Percentiles rank a stretch among this genome's conserved stretches.
Evolutionary conservation across 352 stramenopile genomes (phyloP).

Genomic region (Pythium sp.): DNA sequence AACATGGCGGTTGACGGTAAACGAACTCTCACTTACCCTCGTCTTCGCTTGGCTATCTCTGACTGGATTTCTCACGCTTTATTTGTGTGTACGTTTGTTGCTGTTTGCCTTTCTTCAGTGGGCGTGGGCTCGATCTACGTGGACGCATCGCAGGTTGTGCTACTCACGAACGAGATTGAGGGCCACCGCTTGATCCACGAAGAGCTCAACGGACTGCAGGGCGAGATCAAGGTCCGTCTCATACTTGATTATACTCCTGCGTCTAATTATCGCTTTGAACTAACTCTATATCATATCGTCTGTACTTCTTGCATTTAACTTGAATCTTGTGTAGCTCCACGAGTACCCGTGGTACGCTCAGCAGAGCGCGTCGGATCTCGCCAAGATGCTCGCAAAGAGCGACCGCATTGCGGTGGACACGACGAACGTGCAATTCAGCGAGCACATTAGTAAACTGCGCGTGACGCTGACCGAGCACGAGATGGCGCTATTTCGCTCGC

Average conservation of each 20-base stretch:
- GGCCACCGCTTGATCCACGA: constrained; percentile 68
- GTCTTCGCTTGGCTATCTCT: neutral
- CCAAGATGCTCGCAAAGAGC: constrained; percentile 36
- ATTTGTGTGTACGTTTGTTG: neutral
- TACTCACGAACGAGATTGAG: constrained; percentile 78
- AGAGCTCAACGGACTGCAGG: constrained; percentile 54
- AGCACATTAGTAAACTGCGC: constrained; percentile 33
- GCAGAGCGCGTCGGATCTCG: constrained; percentile 26
- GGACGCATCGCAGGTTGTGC: constrained; percentile 38
- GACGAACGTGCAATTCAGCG: constrained; percentile 24
- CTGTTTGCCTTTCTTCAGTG: constrained; percentile 16
- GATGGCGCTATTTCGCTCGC: constrained; percentile 44
- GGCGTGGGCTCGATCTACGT: constrained; percentile 67
- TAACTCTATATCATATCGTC: no score
- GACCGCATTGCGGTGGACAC: constrained; percentile 39
- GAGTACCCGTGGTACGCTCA: constrained; percentile 59
- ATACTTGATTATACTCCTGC: no score
- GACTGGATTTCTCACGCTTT: neutral
- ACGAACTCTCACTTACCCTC: neutral
- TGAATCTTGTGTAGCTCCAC: constrained; percentile 15
- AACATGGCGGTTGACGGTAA: constrained; percentile 58
- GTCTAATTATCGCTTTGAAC: no score
- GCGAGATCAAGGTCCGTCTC: constrained; percentile 24
- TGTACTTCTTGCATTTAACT: no score
- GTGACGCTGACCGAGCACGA: constrained; percentile 53